These are phyloP conservation scores for Jackrogersella multiformis DNA, from an alignment of 495 filamentous ascomycete species.

Conservation along the genomic window DNA sequence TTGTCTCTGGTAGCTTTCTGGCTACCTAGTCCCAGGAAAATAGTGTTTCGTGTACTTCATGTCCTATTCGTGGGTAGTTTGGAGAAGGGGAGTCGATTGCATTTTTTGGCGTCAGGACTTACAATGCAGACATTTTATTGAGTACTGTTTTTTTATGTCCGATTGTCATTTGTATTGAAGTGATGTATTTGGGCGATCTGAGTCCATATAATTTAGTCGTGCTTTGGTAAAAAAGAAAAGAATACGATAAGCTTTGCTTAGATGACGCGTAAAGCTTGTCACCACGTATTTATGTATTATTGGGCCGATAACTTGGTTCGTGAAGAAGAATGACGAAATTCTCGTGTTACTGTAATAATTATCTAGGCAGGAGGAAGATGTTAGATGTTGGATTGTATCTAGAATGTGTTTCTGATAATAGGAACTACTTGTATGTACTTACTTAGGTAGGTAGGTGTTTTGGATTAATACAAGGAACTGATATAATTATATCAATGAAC, in stretches of 20 bases:
- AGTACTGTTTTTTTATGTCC: slow-evolving; percentile 19
- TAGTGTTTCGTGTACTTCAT: slow-evolving; percentile 29
- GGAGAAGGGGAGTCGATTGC: slow-evolving; percentile 42
- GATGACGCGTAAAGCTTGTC: background rate
- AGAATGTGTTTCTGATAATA: too few species aligned
- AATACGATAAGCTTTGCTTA: background rate
- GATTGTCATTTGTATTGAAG: background rate
- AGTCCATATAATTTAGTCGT: background rate
- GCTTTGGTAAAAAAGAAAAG: background rate
- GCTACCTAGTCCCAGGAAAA: slow-evolving; percentile 25
- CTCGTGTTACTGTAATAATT: too few species aligned
- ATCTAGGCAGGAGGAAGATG: too few species aligned
- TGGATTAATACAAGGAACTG: too few species aligned
- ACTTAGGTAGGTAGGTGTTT: too few species aligned
- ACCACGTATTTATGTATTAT: background rate
- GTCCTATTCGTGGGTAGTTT: slow-evolving; percentile 32
- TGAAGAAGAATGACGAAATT: too few species aligned
- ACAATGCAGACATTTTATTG: slow-evolving; percentile 35
- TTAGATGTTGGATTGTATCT: too few species aligned
- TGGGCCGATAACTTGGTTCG: too few species aligned
- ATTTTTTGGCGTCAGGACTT: slow-evolving; percentile 33
- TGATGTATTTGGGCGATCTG: background rate
- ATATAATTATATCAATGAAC: too few species aligned
- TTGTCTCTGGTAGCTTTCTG: slow-evolving; percentile 42
- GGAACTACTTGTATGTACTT: too few species aligned